Evolutionary conservation across 805 yeast species (phyloP).

Genomic region (Yarrowia keelungensis): DNA sequence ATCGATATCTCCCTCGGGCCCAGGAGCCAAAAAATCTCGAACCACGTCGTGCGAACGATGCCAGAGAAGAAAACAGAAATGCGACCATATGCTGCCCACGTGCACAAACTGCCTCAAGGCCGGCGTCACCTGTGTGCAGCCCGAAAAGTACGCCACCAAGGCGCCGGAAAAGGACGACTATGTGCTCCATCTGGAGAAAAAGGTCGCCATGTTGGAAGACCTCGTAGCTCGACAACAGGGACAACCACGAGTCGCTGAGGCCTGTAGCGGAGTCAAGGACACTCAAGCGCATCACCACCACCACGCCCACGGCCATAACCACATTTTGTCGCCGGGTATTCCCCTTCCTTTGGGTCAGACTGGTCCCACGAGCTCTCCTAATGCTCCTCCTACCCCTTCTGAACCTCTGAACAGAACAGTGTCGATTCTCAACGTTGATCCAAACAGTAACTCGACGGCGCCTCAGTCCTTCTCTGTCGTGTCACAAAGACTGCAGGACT

Average conservation of each 20-base stretch:
- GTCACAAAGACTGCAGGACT: constrained; percentile 45
- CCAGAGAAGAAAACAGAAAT: constrained; percentile 50
- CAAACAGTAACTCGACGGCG: constrained; percentile 41
- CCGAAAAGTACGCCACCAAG: constrained; percentile 61
- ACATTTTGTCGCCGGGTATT: constrained; percentile 18
- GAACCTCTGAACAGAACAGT: constrained; percentile 39
- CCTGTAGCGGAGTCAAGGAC: constrained; percentile 10
- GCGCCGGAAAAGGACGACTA: constrained; percentile 62
- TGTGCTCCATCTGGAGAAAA: constrained; percentile 62
- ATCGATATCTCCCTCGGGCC: constrained; percentile 34
- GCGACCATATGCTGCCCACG: constrained; percentile 69
- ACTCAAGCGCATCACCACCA: neutral
- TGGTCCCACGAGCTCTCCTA: constrained; percentile 5
- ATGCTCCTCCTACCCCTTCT: constrained; percentile 10
- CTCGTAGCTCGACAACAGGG: constrained; percentile 43
- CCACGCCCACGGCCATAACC: neutral
- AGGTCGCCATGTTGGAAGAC: constrained; percentile 60
- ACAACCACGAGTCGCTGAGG: neutral
- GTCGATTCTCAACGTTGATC: constrained; percentile 44
- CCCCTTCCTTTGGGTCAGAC: constrained; percentile 9
- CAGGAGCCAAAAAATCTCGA: constrained; percentile 41
- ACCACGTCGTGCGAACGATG: constrained; percentile 46
- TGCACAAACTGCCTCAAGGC: constrained; percentile 73
- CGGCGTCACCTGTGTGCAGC: constrained; percentile 67
- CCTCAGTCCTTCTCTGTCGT: constrained; percentile 47